phyloP scores from a whole-genome alignment of 2,329 filamentous ascomycete genomes.

The Aspergillus puulaauensis region DNA sequence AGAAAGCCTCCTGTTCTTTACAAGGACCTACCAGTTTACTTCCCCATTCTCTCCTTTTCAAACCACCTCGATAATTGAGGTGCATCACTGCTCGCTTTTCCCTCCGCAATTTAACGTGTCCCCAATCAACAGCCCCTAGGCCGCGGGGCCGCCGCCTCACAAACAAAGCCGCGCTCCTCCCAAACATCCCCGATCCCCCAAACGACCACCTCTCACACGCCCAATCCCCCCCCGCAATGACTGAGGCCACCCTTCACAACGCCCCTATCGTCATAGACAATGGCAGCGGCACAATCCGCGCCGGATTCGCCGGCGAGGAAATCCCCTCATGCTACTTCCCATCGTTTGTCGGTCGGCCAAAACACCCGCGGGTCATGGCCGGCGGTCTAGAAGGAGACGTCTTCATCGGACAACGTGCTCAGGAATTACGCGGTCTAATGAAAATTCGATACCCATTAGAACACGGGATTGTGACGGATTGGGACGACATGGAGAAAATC shows the following conservation, averaged over 20 bases:
- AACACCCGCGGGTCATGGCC: conserved; percentile 92
- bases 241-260: conserved; percentile 78
- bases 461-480: conserved; percentile 97
- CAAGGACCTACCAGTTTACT: conserved; percentile 2
- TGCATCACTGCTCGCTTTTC: neutral
- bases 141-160: conserved; percentile 33
- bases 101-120: conserved; percentile 2
- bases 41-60: conserved; percentile 9
- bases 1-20: conserved; percentile 11
- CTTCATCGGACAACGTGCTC: conserved; percentile 91
- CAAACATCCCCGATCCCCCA: conserved; percentile 13
- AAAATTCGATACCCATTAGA: conserved; percentile 96
- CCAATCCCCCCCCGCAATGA: conserved; percentile 47
- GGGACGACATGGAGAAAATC: conserved; percentile 99
- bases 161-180: conserved; percentile 20
- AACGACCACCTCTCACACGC: conserved; percentile 3
- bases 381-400: conserved; percentile 94
- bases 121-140: conserved; percentile 14
- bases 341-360: conserved; percentile 93
- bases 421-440: conserved; percentile 84
- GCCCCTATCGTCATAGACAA: conserved; percentile 98
- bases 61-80: conserved; percentile 10
- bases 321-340: conserved; percentile 96
- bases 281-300: conserved; percentile 94
- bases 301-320: conserved; percentile 94